Conservation (phyloP, 2,329 filamentous ascomycete species). For the Sporothrix schenckii region DNA sequence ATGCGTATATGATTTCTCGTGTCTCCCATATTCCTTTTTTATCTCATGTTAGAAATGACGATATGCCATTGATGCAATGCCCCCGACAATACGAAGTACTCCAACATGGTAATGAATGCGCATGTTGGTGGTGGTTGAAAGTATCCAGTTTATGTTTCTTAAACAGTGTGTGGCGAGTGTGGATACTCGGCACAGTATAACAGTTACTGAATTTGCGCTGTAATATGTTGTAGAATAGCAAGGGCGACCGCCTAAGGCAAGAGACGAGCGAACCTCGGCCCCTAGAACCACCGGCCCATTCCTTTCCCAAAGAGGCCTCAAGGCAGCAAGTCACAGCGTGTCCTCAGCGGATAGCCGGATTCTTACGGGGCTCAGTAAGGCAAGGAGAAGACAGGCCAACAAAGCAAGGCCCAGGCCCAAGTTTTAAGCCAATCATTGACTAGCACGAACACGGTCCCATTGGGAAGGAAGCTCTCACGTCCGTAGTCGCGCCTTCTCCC, state of each 20-base stretch:
- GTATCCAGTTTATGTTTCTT: background rate
- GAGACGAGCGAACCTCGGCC: background rate
- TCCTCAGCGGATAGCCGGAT: conserved; percentile 17
- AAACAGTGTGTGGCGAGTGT: conserved; percentile 17
- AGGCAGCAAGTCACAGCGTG: conserved; percentile 3
- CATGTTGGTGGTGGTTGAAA: background rate
- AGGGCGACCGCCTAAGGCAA: background rate
- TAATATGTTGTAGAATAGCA: background rate
- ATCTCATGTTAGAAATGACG: conserved; percentile 4
- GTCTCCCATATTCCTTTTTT: too few relatives aligned
- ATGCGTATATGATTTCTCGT: background rate
- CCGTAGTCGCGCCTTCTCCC: conserved; percentile 11
- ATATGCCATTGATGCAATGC: conserved; percentile 9
- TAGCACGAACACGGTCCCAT: background rate
- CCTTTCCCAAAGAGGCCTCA: background rate
- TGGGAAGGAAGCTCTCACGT: background rate
- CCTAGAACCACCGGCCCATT: background rate
- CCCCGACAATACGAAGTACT: too few relatives aligned
- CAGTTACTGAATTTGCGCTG: too few relatives aligned
- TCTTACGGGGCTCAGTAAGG: conserved; percentile 18
- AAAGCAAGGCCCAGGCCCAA: background rate
- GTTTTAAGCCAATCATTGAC: background rate
- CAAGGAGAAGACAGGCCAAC: background rate
- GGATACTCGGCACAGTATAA: background rate
- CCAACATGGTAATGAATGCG: background rate